Evolutionary conservation across 345 rosid species (phyloP), one percentile per base, ranked within the genome.

Genomic region (Garcia nutans): DNA sequence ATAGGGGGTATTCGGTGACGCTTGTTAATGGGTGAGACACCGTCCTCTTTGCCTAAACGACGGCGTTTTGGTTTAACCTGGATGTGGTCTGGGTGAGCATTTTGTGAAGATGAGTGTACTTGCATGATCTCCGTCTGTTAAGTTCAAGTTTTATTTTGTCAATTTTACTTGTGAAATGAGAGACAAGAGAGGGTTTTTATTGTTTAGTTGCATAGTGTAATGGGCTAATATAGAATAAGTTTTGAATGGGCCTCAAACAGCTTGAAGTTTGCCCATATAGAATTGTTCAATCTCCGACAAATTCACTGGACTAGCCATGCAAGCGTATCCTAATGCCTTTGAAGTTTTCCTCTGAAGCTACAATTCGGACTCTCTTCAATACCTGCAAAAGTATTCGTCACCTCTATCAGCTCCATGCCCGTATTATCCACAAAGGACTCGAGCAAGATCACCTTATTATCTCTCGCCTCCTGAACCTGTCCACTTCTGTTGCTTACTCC

Each of bases 401-500:
- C 33, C 86, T 91, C 67, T 80, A 80, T 54, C 96, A 90, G 78
- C 76, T 93, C 63, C 96, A 92, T 75, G 87, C 93, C 57, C 91
- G 75, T 79, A 83, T 93, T 68, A 84, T 93, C 74, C 87, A 80
- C 59, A 83, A 83, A 71, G 98, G 98, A 65, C 96, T 90, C 76
- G 91, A 89, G 33, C 94, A 87, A 72, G 97, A 93, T 75, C 88
- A 85, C 73, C 81, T 74, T 73, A 83, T 92, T 66, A 52, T 89
- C 57, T 82, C 92, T 78, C 80, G 82, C 41, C 78, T 88, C 8
- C 79, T 91, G 6, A 80, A 82, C 31, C 78, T 77, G 49, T 78
- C 85, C 65, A 10, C 76, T 19, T 81, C 91, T 0, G 83, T 85
- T 15, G 59, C 91, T 66, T 85, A 85, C 82, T 82, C 89, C 57